Base-by-base conservation (phyloP, 352 stramenopile genomes). In the Globisporangium abappressorium region DNA sequence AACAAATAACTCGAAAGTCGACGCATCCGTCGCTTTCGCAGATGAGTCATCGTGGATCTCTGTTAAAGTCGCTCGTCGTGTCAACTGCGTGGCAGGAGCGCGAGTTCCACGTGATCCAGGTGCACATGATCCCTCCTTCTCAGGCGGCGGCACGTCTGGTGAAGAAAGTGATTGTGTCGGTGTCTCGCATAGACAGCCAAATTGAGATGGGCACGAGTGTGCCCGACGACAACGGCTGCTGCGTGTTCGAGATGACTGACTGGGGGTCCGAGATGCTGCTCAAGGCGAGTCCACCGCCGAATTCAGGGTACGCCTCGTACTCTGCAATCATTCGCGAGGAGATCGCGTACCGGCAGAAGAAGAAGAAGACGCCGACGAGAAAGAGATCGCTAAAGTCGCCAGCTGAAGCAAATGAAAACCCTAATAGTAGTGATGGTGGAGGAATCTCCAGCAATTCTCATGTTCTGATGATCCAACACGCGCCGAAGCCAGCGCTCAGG, bases 201-300 rank as follows among this genome's bases (percentile, higher is more conserved):
- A 58, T 69, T 18, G 79, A 89, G 33, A 66, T 80, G 1, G 72
- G 70, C 0, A 75, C 68, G 26, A 65, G 61, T 30, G 53, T 64
- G 8, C 76, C 76, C 2, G 74, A 90, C 66, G 80, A 89, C 18
- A 63, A 57, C 5, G 82, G 82, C 1, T 77, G 43, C 38, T 90
- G 81, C 54, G 66, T 75, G 0, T 85, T 92, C 58, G 84, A 90
- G 55, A 87, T 75, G 57, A 85, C 78, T 0, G 85, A 92, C 54
- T 90, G 84, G 84, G 62, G 69, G 14, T 68, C 73, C 2, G 74
- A 87, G 41, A 73, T 92, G 54, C 54, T 86, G 22, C 47, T 92
- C 2, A 70, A 62, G 41, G 67, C 75, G 9, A 57, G 36, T 30
- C 14, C 73, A 18, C 63, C 75, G 0, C 3, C 66, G 3, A 70